Conservation (phyloP, 306 rosid species). For the Quercus aquifolioides region DNA sequence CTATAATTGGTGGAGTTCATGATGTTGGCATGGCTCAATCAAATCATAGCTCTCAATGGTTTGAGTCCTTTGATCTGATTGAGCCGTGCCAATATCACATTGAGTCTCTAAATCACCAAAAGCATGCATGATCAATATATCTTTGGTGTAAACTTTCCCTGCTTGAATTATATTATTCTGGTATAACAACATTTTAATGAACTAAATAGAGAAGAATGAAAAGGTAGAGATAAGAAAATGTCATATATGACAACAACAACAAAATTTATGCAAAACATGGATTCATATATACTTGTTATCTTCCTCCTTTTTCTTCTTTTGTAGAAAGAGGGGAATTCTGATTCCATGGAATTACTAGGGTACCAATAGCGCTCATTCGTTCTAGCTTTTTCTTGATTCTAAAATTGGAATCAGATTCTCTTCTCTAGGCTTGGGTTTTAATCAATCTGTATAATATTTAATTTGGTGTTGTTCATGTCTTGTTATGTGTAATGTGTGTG, state of each 20-base stretch:
- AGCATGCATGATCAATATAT: too few relatives aligned
- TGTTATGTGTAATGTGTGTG: too few relatives aligned
- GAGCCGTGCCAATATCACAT: conserved; percentile 65
- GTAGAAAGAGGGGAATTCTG: neutral
- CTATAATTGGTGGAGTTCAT: neutral
- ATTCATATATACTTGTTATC: neutral
- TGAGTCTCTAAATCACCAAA: neutral
- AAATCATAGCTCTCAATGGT: conserved; percentile 43
- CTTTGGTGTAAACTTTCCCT: neutral
- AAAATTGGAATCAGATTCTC: neutral
- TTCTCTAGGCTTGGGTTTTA: neutral
- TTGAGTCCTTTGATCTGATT: conserved; percentile 49
- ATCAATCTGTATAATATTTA: too few relatives aligned
- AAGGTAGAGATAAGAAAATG: neutral
- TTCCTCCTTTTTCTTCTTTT: neutral
- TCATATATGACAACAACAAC: neutral
- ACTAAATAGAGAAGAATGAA: neutral
- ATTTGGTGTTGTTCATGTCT: too few relatives aligned
- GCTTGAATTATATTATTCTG: neutral
- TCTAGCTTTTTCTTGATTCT: neutral
- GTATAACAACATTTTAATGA: neutral
- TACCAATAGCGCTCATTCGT: neutral
- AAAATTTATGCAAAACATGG: neutral
- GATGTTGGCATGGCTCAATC: conserved; percentile 59
- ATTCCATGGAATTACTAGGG: neutral